Evolutionary conservation across 1,284 basidiomycete genomes (phyloP).

Genomic region (Pseudozyma hubeiensis): DNA sequence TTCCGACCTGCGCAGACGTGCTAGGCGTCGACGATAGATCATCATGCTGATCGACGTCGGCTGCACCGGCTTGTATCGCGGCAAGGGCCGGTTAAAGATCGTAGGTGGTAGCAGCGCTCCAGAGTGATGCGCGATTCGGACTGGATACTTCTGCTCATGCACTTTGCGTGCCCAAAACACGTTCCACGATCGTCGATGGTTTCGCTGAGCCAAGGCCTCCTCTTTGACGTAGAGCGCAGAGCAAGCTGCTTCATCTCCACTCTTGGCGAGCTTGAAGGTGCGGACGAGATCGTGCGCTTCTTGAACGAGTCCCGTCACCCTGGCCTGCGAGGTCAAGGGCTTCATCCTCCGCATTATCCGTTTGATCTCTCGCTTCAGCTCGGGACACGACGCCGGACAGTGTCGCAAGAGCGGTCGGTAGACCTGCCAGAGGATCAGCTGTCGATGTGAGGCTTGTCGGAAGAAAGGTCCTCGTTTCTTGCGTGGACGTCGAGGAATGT

Average conservation of each 20-base stretch:
- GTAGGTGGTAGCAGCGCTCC: constrained; percentile 62
- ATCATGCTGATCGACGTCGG: constrained; percentile 63
- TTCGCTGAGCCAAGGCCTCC: constrained; percentile 13
- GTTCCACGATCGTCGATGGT: constrained; percentile 25
- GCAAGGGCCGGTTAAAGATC: constrained; percentile 60
- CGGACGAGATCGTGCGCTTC: constrained; percentile 19
- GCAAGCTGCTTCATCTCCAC: constrained; percentile 14
- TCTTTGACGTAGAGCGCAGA: constrained; percentile 14
- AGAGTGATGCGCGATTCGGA: constrained; percentile 51
- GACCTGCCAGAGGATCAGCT: constrained; percentile 39
- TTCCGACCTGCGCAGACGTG: constrained; percentile 39
- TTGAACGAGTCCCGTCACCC: constrained; percentile 8
- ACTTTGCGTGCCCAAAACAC: constrained; percentile 24
- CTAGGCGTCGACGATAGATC: constrained; percentile 56
- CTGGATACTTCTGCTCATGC: constrained; percentile 37
- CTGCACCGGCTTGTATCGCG: constrained; percentile 65
- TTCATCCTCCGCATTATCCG: constrained; percentile 25
- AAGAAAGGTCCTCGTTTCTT: constrained; percentile 48
- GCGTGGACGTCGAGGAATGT: constrained; percentile 16
- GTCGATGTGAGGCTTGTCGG: constrained; percentile 29
- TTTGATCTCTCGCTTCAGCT: constrained; percentile 19
- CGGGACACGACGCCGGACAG: constrained; percentile 21
- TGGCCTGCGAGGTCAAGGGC: constrained; percentile 21
- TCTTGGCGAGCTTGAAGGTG: constrained; percentile 5
- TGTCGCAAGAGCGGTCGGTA: constrained; percentile 52